These are phyloP conservation scores for Physcomitrium patens DNA, from an alignment of 225 moss, liverwort and hornwort species.

Conservation along the genomic window DNA sequence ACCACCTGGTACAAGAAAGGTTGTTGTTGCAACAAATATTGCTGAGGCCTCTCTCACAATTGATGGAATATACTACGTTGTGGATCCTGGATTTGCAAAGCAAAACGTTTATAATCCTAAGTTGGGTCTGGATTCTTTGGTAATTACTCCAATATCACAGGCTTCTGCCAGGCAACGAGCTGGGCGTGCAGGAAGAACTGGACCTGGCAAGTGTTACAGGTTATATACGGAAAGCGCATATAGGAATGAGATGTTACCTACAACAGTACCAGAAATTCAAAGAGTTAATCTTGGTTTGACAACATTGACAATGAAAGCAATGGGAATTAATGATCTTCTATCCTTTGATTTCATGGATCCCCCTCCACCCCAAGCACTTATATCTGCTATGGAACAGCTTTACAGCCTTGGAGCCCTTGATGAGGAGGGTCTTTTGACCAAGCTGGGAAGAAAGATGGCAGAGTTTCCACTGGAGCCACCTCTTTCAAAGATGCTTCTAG, in stretches of 20 bases:
- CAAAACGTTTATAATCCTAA: constrained; percentile 98
- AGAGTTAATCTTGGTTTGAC: constrained; percentile 88
- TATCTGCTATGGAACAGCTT: constrained; percentile 97
- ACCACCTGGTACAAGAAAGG: constrained; percentile 93
- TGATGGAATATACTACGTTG: constrained; percentile 95
- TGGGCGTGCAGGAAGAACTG: constrained; percentile 94
- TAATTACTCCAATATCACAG: constrained; percentile 97
- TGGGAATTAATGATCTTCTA: constrained; percentile 97
- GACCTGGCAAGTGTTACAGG: constrained; percentile 95
- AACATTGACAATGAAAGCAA: constrained; percentile 93
- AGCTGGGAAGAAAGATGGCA: constrained; percentile 95
- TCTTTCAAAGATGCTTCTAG: constrained; percentile 94
- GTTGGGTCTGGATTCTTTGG: constrained; percentile 90
- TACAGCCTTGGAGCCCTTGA: constrained; percentile 97
- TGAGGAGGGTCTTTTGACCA: constrained; percentile 90
- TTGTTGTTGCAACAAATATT: constrained; percentile 96
- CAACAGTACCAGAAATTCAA: constrained; percentile 96
- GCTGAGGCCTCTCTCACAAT: constrained; percentile 97
- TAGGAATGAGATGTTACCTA: constrained; percentile 96
- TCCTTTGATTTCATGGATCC: constrained; percentile 99
- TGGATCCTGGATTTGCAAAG: constrained; percentile 99
- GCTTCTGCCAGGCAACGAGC: constrained; percentile 97
- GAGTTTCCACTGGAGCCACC: constrained; percentile 97
- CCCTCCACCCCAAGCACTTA: constrained; percentile 94
- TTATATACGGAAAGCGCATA: constrained; percentile 97